These are phyloP conservation scores for Citrullus colocynthis DNA, from an alignment of 306 rosid genomes.

Conservation along the genomic window DNA sequence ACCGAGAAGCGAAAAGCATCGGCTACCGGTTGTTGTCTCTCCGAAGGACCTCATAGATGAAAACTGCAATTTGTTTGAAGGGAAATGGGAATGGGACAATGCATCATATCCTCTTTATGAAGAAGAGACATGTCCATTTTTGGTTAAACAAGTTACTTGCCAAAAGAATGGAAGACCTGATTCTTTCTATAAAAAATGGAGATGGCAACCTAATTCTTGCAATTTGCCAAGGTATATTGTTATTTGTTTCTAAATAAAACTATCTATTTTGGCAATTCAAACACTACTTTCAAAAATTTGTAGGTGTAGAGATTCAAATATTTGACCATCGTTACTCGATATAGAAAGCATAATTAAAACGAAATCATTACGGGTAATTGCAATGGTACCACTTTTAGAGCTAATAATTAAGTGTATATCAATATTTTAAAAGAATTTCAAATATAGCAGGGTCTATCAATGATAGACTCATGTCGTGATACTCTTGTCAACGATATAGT, in stretches of 20 bases:
- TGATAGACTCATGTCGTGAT: too few species aligned
- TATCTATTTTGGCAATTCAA: neutral
- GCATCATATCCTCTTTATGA: constrained; percentile 53
- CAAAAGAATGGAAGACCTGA: constrained; percentile 77
- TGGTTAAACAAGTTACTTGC: constrained; percentile 89
- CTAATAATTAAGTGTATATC: too few species aligned
- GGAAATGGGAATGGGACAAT: constrained; percentile 87
- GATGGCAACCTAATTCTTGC: constrained; percentile 78
- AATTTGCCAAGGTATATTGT: constrained; percentile 55
- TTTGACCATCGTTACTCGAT: too few species aligned
- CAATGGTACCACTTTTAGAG: too few species aligned
- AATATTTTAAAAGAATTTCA: too few species aligned
- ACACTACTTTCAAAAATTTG: neutral
- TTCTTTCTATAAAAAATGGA: constrained; percentile 77
- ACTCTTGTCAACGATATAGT: too few species aligned
- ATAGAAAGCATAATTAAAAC: too few species aligned
- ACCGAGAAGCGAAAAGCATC: constrained; percentile 18
- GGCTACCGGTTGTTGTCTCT: constrained; percentile 27
- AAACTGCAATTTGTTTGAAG: constrained; percentile 60
- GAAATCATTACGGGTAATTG: too few species aligned
- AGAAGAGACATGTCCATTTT: constrained; percentile 65
- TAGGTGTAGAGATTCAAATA: too few species aligned
- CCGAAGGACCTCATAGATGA: constrained; percentile 42
- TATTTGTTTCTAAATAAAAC: neutral
- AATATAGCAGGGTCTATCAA: too few species aligned